Base-by-base conservation (phyloP, 495 filamentous ascomycete species). In the Xylaria sp. region DNA sequence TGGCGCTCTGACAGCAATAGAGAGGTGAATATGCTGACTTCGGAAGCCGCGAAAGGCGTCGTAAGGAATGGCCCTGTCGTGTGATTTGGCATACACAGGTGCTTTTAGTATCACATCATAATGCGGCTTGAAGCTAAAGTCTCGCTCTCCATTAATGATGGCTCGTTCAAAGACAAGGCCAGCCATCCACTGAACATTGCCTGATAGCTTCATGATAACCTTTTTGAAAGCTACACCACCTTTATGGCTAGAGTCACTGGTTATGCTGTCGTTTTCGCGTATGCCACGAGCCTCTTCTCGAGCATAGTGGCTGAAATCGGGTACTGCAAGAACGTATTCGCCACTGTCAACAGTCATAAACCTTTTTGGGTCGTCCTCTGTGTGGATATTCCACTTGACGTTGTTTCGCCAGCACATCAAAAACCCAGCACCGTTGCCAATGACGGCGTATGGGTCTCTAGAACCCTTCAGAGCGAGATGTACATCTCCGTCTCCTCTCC, bases 381-480 rank as follows among this genome's bases (percentile, higher is more conserved):
- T 86, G 64, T 92, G 89, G 41, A 99, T 89, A 62, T 91, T 90
- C 92, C 93, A 97, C 69, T 86, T 87, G 46, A 98, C 95, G 75
- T 97, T 91, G 74, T 92, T 93, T 50, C 95, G 92, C 94, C 94
- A 98, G 78, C 95, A 97, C 94, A 99, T 97, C 17, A 97, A 86
- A 72, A 99, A 97, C 6, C 96, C 96, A 61, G 93, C 94, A 55
- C 96, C 96, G 77, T 95, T 91, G 11, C 95, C 94, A 40, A 93
- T 97, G 31, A 98, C 91, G 35, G 92, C 86, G 75, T 99, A 99
- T 5, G 96, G 96, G 82, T 99, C 96, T 70, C 96, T 88, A 57
- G 94, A 89, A 82, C 92, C 93, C 84, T 99, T 99, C 8, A 99
- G 82, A 46, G 93, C 92, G 15, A 99, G 85, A 80, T 98, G 96